Evolutionary conservation across 495 filamentous ascomycete species (phyloP), one percentile per base, ranked within the genome.

Genomic region (Lophiostoma macrostomum): DNA sequence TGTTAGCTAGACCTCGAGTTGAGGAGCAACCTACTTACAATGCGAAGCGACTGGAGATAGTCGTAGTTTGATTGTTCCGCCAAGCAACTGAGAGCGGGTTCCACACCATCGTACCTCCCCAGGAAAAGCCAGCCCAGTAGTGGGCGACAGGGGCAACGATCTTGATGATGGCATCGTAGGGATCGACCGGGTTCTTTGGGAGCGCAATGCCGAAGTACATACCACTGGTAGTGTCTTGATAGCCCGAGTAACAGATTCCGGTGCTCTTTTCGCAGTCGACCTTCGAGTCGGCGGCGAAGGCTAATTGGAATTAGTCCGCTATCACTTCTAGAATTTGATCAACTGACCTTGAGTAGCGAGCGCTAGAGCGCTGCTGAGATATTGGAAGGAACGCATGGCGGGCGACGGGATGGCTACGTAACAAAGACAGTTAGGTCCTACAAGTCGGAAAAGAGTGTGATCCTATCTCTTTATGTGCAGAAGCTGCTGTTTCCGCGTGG

Each of bases 101-200:
- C 51, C 52, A 61, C 38, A 56, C 58, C 58, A 61, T 61, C 5
- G 19, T 45, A 11, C 58, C 58, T 13, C 52, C 51, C 58, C 58
- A 61, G 12, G 58, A 8, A 34, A 61, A 56, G 3, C 58, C 58
- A 19, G 34, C 40, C 58, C 58, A 61, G 16, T 5, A 20, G 45
- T 51, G 39, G 16, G 8, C 12, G 1, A 52, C 23, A 14, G 58
- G 58, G 5, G 58, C 28, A 5, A 52, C 52, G 37, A 61, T 61
- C 19, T 36, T 27, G 34, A 61, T 51, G 20, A 60, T 43, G 22
- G 47, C 56, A 54, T 60, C 50, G 16, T 53, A 60, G 7, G 56
- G 56, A 38, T 48, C 49, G 4, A 35, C 43, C 7, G 50, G 42
- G 11, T 48, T 54, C 28, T 43, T 53, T 1, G 56, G 56, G 16